Evolutionary conservation across 1,284 basidiomycete species (phyloP), one percentile per base, ranked within the genome.

Genomic region (Irpex sp.): DNA sequence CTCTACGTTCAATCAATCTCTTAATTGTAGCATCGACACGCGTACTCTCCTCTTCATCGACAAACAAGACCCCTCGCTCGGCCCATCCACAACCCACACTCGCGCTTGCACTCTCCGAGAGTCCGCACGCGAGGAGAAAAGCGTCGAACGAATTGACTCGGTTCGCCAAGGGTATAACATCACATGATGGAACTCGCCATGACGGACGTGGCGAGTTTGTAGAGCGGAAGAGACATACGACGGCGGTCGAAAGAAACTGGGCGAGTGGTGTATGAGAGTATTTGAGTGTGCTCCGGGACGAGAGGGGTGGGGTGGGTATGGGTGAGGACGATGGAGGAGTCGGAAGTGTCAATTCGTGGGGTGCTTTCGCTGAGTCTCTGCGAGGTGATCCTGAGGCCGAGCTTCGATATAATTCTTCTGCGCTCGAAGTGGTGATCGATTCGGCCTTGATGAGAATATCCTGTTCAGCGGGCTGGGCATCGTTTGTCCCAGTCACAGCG

Each of bases 21-120:
- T 57, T 52, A 21, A 71, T 11, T 7, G 64, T 60, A 19, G 54
- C 26, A 5, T 65, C 55, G 9, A 65, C 31, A 6, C 5, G 5
- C 31, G 31, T 6, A 6, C 26, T 26, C 26, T 59, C 61, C 15
- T 60, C 40, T 8, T 69, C 70, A 51, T 75, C 69, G 4, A 74
- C 64, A 63, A 75, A 72, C 11, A 74, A 60, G 19, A 75, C 70
- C 11, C 73, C 74, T 21, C 65, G 64, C 40, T 62, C 51, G 5
- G 64, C 68, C 73, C 72, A 72, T 3, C 11, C n/a, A 37, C 68
- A 71, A 2, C 63, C 38, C 5, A 26, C 21, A 1, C 40, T 6
- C 0, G 13, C 13, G 1, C 36, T 52, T 36, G 52, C 57, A 8
- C n/a, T 47, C 7, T 62, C 15, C 1, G 61, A 58, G 72, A 72